A percentile compares a stretch with the other conserved stretches of the same genome.
Evolutionary conservation across 2,329 filamentous ascomycete genomes (phyloP).

Genomic region (Alternaria ventricosa): DNA sequence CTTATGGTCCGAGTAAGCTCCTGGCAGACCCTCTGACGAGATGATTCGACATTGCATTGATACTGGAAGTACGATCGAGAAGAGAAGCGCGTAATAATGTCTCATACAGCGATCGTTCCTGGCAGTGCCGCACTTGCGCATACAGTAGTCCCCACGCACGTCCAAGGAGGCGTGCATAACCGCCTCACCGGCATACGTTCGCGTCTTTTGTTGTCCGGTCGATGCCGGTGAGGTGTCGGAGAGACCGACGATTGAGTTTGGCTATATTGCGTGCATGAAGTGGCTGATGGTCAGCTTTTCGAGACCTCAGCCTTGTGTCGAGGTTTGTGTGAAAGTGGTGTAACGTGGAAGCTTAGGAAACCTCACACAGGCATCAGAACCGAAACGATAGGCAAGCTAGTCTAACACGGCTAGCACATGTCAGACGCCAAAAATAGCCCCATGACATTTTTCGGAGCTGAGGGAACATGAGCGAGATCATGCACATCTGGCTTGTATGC

Average conservation of each 20-base stretch:
- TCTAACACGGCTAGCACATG: slow-evolving; percentile 3
- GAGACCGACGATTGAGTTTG: neutral
- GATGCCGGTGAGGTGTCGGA: neutral
- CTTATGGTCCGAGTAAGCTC: neutral
- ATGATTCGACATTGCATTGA: neutral
- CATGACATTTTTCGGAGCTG: slow-evolving; percentile 9
- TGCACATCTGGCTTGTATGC: neutral
- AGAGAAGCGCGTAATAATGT: neutral
- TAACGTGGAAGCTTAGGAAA: slow-evolving; percentile 13
- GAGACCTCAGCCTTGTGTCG: neutral
- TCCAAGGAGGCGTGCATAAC: slow-evolving; percentile 3
- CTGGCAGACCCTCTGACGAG: neutral
- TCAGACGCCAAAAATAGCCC: slow-evolving; percentile 27
- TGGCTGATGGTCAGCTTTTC: neutral
- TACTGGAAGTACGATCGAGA: neutral
- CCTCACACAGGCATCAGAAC: slow-evolving; percentile 6
- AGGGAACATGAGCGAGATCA: slow-evolving; percentile 4
- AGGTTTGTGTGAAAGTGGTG: slow-evolving; percentile 1
- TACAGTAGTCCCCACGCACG: neutral
- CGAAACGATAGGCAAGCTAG: slow-evolving; percentile 1
- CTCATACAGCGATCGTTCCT: neutral
- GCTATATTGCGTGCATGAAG: neutral
- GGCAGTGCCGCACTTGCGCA: slow-evolving; percentile 4
- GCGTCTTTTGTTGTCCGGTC: neutral
- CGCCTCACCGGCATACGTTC: neutral